Base-by-base conservation (phyloP, 352 stramenopile species). In the Phytophthora sp. region DNA sequence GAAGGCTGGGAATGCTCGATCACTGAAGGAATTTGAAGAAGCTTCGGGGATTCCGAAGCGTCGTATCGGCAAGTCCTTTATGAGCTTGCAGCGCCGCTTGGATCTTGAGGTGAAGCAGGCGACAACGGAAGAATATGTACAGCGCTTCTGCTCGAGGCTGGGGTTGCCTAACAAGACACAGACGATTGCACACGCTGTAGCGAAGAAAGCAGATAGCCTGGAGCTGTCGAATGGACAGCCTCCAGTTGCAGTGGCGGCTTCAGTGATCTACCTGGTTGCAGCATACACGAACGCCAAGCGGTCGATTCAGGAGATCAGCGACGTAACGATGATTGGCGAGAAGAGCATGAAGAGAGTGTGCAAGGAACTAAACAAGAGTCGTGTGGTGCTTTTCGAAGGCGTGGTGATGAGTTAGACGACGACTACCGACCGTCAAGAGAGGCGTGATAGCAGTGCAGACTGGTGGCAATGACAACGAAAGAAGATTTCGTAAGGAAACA, bases 291-390 rank as follows among this genome's bases (percentile, higher is more conserved):
- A 94, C 52, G 73, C 76, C 41, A 94, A 94, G 73, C 79, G 83
- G 15, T 92, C 86, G 12, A 73, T 94, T 18, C 79, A 94, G 64
- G 86, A 94, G 49, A 91, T 94, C 65, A 92, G 83, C 55, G 74
- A 91, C 39, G 84, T 91, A 31, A 89, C 86, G 39, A 90, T 89
- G 74, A 90, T 94, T 49, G 80, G 72, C 59, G 83, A 87, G 50
- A 94, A 92, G 71, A 91, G 86, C 67, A 84, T 94, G 73, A 94
- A 94, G 66, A 70, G 81, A 45, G 86, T 94, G 47, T 92, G 83
- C 82, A 94, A 94, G 79, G 83, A 92, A 63, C 71, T 94, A 16
- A 91, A 92, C 76, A 91, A 94, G 79, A 94, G 84, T 44, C 84
- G 84, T 36, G 64, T 91, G 23, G 72, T 87, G 57, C 71, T 93